These are phyloP conservation scores for Circinella umbellata DNA, from an alignment of 371 early-diverging fungal genomes.

Conservation along the genomic window DNA sequence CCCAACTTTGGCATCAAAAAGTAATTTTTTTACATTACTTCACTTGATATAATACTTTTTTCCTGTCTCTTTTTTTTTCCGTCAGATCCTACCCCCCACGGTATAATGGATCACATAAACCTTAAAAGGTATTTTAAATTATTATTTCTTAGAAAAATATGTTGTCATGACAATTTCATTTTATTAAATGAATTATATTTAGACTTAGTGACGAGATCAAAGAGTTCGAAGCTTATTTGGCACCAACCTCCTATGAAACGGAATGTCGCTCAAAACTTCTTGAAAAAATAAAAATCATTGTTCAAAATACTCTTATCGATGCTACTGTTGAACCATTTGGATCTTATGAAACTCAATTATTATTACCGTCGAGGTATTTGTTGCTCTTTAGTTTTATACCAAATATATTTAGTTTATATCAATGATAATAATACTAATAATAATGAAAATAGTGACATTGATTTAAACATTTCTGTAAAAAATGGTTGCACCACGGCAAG, in stretches of 20 bases:
- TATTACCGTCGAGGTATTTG: slow-evolving; percentile 2
- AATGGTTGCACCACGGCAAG: neutral
- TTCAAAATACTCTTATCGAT: neutral
- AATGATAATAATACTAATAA: neutral
- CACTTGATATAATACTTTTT: too few species aligned
- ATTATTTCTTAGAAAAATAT: too few species aligned
- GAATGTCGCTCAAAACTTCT: neutral
- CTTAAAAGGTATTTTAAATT: too few species aligned
- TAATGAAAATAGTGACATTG: neutral
- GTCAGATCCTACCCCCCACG: too few species aligned
- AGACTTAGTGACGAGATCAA: slow-evolving; percentile 1
- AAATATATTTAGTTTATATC: neutral
- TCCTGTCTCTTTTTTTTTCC: too few species aligned
- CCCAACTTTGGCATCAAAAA: too few species aligned
- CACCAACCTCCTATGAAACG: neutral
- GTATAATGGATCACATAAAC: too few species aligned
- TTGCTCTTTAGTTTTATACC: neutral
- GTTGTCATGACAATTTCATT: too few species aligned
- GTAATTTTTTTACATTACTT: too few species aligned
- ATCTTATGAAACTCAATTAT: slow-evolving; percentile 4
- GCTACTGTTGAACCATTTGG: neutral
- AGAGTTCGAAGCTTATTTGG: neutral
- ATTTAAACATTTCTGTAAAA: neutral
- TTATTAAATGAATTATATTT: neutral
- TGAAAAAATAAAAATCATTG: neutral